Evolutionary conservation across 768 basidiomycete genomes (phyloP), one percentile per base, ranked within the genome.

Genomic region (Mycena rosella): DNA sequence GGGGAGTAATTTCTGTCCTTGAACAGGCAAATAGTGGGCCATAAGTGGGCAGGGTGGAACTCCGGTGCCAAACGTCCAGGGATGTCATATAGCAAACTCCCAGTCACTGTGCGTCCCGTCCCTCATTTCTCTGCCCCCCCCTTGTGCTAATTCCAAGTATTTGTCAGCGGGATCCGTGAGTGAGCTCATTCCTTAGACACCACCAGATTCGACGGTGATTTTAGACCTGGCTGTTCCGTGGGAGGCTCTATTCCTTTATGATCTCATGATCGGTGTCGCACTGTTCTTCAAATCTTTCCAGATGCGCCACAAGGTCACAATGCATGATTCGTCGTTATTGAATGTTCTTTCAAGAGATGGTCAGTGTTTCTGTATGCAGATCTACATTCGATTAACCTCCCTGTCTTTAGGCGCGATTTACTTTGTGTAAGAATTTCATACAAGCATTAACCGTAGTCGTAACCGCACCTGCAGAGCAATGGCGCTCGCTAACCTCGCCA

Each of bases 51-150:
- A 45, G 0, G 29, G 55, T 0, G 60, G 68, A 11, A 38, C 3
- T 1, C 68, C 68, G 8, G 62, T 42, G 15, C 45, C 52, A n/a
- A 27, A 42, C 7, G 58, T 45, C 27, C 20, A 30, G 3, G 68
- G 68, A 0, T 69, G 68, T 26, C 68, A 69, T 45, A 57, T 69
- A 10, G 62, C 62, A 3, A 63, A 47, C 45, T 64, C 67, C 9
- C 22, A 22, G 9, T 2, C 32, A 7, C 26, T 57, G 68, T 65
- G 53, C n/a, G 51, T 34, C 24, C 4, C 14, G 17, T 7, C n/a
- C 20, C n/a, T 10, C 5, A 18, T 3, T 44, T 5, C 20, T 17
- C 22, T 27, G 34, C n/a, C 24, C 27, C 11, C 11, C 32, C 32
- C 11, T 34, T 34, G 5, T 34, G 11, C 32, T 34, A 11, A 34